Base-by-base conservation (phyloP, 2,329 filamentous ascomycete genomes). In the Beauveria varroae region DNA sequence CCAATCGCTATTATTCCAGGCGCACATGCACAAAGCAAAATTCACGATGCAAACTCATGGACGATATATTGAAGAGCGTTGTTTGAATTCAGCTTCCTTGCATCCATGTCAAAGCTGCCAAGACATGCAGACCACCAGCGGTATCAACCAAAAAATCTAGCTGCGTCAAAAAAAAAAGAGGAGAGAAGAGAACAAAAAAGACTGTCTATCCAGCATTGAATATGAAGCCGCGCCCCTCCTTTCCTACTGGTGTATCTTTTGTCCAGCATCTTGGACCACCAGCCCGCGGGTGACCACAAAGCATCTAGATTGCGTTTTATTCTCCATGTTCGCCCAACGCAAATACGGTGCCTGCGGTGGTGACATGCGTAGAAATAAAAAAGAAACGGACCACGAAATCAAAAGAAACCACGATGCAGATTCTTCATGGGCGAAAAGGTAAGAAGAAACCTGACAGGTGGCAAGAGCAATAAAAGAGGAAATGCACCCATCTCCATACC, bases 391-490 rank as follows among this genome's bases (percentile, higher is more conserved):
- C 51, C 59, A 26, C 22, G 14, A 53, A 52, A 12, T 12, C 14
- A 26, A 34, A 41, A 16, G 46, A 60, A 34, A 41, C 26, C 10
- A 52, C 40, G 28, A 59, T 59, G 57, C 47, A 52, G n/a, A 30
- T 52, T 20, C 57, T n/a, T 43, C 18, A n/a, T 30, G 22, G 12
- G 44, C 55, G 14, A 40, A 50, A 9, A 47, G 22, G 34, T 16
- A 51, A 16, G 6, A 47, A 63, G 62, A 63, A 64, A 18, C 58
- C 58, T 54, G 52, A 60, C 43, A 57, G 58, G 61, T 60, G 59
- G 65, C 65, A 60, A 67, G 61, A 64, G 60, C 57, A 63, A 65
- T 60, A 60, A 63, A 62, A 62, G 58, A 64, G 63, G 59, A 53
- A 55, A 55, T 49, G 58, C 43, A 49, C 43, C 43, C 57, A 54